These are phyloP conservation scores for Venturia oleaginea DNA, from an alignment of 2,329 filamentous ascomycete species.

Conservation along the genomic window DNA sequence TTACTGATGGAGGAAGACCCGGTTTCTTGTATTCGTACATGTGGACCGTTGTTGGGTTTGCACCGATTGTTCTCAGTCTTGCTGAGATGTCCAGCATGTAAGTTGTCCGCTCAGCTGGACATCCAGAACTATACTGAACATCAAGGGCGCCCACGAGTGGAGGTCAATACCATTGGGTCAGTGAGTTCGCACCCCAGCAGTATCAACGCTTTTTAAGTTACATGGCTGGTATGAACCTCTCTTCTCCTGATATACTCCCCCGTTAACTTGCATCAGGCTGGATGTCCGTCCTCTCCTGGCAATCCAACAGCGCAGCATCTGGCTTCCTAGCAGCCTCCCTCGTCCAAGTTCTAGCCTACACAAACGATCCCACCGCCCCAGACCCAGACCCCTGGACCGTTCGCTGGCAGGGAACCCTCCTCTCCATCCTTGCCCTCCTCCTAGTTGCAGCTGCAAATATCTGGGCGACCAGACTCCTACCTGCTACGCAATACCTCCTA, in stretches of 20 bases:
- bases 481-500: conserved; percentile 39
- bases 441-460: conserved; percentile 36
- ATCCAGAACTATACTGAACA: not conserved
- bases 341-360: conserved; percentile 28
- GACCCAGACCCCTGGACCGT: conserved; percentile 26
- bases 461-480: conserved; percentile 33
- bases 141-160: conserved; percentile 12
- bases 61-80: conserved; percentile 4
- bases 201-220: conserved; percentile 16
- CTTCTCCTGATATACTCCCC: not conserved
- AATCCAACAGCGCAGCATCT: conserved; percentile 11
- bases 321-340: conserved; percentile 17
- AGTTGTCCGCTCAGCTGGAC: not conserved
- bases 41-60: conserved; percentile 9
- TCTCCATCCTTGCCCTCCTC: conserved; percentile 35
- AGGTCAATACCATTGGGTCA: conserved; percentile 31
- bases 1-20: conserved; percentile 13
- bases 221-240: conserved; percentile 13
- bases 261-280: conserved; percentile 10
- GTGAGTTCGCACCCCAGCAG: conserved; percentile 14
- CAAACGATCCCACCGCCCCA: conserved; percentile 25
- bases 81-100: conserved; percentile 16
- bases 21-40: conserved; percentile 14
- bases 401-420: conserved; percentile 41
- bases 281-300: conserved; percentile 16